Base-by-base conservation (phyloP, 768 basidiomycete genomes). In the Collybia mongolica region DNA sequence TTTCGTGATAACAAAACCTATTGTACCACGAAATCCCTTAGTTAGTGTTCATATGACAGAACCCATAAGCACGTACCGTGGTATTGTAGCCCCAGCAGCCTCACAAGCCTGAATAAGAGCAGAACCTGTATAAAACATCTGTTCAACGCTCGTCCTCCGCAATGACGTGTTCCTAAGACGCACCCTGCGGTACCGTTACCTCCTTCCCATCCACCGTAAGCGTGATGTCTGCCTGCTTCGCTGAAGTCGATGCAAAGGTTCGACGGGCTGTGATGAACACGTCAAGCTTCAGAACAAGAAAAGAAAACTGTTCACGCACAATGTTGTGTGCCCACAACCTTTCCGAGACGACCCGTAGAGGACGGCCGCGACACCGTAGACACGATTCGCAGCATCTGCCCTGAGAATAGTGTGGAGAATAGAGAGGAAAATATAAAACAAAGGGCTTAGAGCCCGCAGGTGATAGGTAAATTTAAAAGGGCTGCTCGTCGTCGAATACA, bases 61-160 rank as follows among this genome's bases (percentile, higher is more conserved):
- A 32, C 42, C 43, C 46, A 48, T 39, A 50, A 22, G 45, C 50
- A 37, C 72, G 45, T 55, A 90, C 90, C 90, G 79, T 44, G 90
- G 91, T 67, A 93, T 85, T 39, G 81, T 72, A 38, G 88, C 78
- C 39, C 91, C 91, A 45, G 91, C 90, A 54, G 90, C 90, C 65
- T 94, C 93, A 67, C 94, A 96, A 53, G 94, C 94, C 69, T 97
- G 94, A 65, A 97, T 96, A 63, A 96, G 75, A n/a, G 94, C 94
- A 58, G 93, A 90, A 48, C 92, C 91, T 93, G 51, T 39, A 45
- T 28, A 26, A 40, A 39, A n/a, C 20, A 20, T 15, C 8, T 7
- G 22, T 43, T 2, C 23, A 22, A 22, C 9, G 42, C 32, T 14
- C 14, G 32, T 14, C 7, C 14, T 32, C 14, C 14, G 6, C 32